Conservation (phyloP, 2,329 filamentous ascomycete genomes). For the Drechslera avenae region DNA sequence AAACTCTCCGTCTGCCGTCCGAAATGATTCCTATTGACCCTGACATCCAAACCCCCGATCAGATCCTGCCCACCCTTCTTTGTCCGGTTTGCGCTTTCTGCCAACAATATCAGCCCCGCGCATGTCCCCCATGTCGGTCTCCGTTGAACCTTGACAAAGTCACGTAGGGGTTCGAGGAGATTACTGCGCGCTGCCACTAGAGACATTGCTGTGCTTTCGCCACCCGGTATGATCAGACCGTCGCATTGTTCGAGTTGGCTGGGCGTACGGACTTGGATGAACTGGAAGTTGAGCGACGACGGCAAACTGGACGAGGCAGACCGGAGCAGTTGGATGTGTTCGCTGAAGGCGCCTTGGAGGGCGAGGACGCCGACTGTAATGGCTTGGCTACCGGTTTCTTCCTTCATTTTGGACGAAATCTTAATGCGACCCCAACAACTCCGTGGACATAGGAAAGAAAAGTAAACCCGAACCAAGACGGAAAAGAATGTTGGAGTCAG, state of each 20-base stretch:
- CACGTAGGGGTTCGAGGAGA: constrained; percentile 79
- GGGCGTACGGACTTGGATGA: constrained; percentile 80
- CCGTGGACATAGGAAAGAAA: constrained; percentile 12
- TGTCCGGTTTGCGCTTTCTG: constrained; percentile 83
- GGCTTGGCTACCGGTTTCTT: constrained; percentile 12
- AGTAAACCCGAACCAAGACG: neutral
- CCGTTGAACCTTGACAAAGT: constrained; percentile 85
- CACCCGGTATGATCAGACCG: constrained; percentile 87
- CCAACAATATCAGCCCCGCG: constrained; percentile 88
- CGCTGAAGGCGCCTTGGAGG: constrained; percentile 89
- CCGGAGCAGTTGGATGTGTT: constrained; percentile 79
- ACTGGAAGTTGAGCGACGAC: constrained; percentile 45
- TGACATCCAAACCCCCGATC: constrained; percentile 87
- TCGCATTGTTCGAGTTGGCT: constrained; percentile 74
- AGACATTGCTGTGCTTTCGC: constrained; percentile 92
- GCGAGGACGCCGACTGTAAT: constrained; percentile 69
- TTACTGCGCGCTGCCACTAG: constrained; percentile 82
- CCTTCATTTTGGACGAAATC: constrained; percentile 27
- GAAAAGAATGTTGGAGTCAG: constrained; percentile 7
- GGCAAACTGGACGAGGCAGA: constrained; percentile 64
- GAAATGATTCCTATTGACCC: constrained; percentile 93
- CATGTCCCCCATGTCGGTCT: constrained; percentile 96
- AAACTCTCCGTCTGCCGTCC: constrained; percentile 93
- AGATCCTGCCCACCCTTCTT: constrained; percentile 92
- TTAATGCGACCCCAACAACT: neutral